Evolutionary conservation across 768 basidiomycete species (phyloP), one percentile per base, ranked within the genome.

Genomic region (Hypsizygus marmoreus): DNA sequence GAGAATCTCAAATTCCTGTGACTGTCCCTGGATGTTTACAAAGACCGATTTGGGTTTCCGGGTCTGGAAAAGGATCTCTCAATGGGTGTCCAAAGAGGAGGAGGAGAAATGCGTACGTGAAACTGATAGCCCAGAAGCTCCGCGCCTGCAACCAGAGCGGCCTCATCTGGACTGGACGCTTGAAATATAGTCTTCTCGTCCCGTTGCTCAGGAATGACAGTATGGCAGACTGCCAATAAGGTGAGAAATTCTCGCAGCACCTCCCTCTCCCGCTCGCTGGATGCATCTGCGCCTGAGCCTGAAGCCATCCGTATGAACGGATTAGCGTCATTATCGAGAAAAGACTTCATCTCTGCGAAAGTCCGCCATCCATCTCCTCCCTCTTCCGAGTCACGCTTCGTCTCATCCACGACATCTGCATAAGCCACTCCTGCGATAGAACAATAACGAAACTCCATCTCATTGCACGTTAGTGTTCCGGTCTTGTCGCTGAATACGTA

Each of bases 141-240:
- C 0, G 97, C 97, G 4, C 97, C 97, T 0, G 88, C 81, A 1
- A 99, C 97, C 31, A 99, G 71, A 2, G 97, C 97, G 0, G 94
- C 97, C 65, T 99, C 95, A 59, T 98, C 97, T 0, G 97, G 97
- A 72, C 93, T 95, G 51, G 91, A 95, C 2, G 97, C 97, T 64
- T 99, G 97, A 59, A 86, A 99, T 8, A 86, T 73, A 51, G 90
- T 88, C 75, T 94, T 95, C n/a, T 81, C 94, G 48, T 91, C 82
- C 56, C 79, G 83, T 43, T 85, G 68, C 68, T 98, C 97, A 2
- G 97, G 97, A 58, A 98, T 98, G 55, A 99, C 97, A 0, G 97
- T 98, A 61, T 99, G 97, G 55, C 97, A 99, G 25, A 98, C 94
- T 2, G 95, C 88, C 39, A 98, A 75, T 16, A 97, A 74, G 0